Percentiles rank a stretch among this genome's conserved stretches.
Conservation (phyloP, 345 rosid species). For the Lepidium sativum region DNA sequence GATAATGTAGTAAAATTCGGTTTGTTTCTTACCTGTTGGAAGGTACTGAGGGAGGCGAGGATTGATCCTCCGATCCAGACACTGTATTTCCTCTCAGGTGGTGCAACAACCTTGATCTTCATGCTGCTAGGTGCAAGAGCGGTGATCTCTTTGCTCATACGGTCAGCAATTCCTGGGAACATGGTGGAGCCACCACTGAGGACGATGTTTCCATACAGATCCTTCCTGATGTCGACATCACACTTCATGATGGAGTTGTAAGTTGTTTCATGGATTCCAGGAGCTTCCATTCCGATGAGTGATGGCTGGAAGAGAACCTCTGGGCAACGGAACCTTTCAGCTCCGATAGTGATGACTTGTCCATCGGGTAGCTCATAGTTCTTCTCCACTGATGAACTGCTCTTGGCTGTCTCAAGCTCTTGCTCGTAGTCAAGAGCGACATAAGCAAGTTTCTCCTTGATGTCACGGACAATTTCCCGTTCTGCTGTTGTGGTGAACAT, state of each 20-base stretch:
- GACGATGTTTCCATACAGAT: slow-evolving; percentile 42
- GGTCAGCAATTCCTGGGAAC: slow-evolving; percentile 42
- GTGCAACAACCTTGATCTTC: slow-evolving; percentile 46
- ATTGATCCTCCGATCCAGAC: slow-evolving; percentile 56
- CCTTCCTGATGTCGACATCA: slow-evolving; percentile 40
- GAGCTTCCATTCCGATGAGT: slow-evolving; percentile 39
- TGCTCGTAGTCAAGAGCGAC: slow-evolving; percentile 39
- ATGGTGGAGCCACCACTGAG: slow-evolving; percentile 46
- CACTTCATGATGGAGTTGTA: slow-evolving; percentile 37
- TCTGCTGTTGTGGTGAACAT: slow-evolving; percentile 44
- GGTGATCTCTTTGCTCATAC: slow-evolving; percentile 39
- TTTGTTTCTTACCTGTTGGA: slow-evolving; percentile 31
- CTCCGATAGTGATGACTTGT: slow-evolving; percentile 44
- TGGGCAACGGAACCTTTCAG: slow-evolving; percentile 38
- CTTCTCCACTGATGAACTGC: slow-evolving; percentile 34
- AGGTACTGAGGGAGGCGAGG: slow-evolving; percentile 44
- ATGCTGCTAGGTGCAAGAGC: slow-evolving; percentile 37
- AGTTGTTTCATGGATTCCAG: slow-evolving; percentile 38
- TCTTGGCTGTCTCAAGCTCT: slow-evolving; percentile 34
- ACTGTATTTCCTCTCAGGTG: slow-evolving; percentile 46
- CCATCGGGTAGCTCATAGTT: slow-evolving; percentile 47
- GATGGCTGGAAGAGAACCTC: slow-evolving; percentile 44
- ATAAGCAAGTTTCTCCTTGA: slow-evolving; percentile 39
- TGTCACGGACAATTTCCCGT: slow-evolving; percentile 43
- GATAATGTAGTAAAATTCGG: not conserved